These are phyloP conservation scores for Podospora pseudocomata DNA, from an alignment of 495 filamentous ascomycete genomes.

Conservation along the genomic window DNA sequence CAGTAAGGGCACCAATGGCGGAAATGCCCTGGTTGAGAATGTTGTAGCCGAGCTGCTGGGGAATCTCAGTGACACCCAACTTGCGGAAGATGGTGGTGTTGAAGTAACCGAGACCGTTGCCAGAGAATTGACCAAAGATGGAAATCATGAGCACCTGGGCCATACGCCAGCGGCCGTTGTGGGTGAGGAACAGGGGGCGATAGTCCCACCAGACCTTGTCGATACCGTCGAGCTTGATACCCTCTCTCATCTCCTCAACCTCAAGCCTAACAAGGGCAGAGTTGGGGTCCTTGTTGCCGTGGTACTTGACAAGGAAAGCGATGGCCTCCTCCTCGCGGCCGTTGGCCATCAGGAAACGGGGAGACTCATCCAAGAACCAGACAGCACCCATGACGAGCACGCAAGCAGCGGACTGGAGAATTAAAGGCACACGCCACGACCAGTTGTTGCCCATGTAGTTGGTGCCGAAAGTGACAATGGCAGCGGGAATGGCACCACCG, in stretches of 20 bases:
- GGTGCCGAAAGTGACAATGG: slow-evolving; percentile 43
- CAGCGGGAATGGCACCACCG: slow-evolving; percentile 48
- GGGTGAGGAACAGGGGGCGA: slow-evolving; percentile 42
- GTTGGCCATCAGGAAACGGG: slow-evolving; percentile 59
- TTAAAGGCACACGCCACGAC: slow-evolving; percentile 47
- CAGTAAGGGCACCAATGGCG: slow-evolving; percentile 43
- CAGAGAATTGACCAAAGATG: slow-evolving; percentile 53
- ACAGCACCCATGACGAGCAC: slow-evolving; percentile 48
- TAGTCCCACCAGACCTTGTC: slow-evolving; percentile 51
- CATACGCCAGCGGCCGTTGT: slow-evolving; percentile 48
- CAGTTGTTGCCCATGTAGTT: slow-evolving; percentile 40
- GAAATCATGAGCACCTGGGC: slow-evolving; percentile 49
- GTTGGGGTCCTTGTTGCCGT: slow-evolving; percentile 53
- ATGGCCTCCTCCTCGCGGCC: slow-evolving; percentile 50
- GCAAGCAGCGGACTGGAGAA: slow-evolving; percentile 44
- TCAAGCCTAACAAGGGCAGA: slow-evolving; percentile 54
- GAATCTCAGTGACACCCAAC: slow-evolving; percentile 31
- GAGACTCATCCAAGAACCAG: slow-evolving; percentile 61
- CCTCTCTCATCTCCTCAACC: slow-evolving; percentile 57
- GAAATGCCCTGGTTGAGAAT: slow-evolving; percentile 45
- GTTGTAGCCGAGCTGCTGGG: slow-evolving; percentile 44
- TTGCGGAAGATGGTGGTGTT: slow-evolving; percentile 37
- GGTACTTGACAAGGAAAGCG: slow-evolving; percentile 55
- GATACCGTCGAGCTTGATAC: slow-evolving; percentile 52
- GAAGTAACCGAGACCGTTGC: slow-evolving; percentile 46